A percentile compares a stretch with the other conserved stretches of the same genome.
Conservation (phyloP, 495 filamentous ascomycete genomes). For the Hyaloscypha hepaticicola region DNA sequence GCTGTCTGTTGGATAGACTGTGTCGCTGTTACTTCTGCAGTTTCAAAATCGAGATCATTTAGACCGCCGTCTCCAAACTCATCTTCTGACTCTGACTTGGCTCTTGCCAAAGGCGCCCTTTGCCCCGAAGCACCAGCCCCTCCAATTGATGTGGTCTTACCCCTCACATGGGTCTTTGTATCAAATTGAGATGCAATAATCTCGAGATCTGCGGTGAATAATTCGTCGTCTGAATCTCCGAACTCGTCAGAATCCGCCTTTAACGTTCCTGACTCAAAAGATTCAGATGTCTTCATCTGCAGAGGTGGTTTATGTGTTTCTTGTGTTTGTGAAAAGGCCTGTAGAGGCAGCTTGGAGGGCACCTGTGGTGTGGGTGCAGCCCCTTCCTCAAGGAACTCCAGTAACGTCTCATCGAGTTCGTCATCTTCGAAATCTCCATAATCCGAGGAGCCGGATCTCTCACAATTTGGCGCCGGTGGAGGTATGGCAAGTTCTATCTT, state of each 20-base stretch:
- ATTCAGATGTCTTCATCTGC: neutral
- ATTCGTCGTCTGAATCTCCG: slow-evolving; percentile 63
- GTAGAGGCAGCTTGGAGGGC: neutral
- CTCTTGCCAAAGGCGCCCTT: neutral
- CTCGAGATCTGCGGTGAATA: slow-evolving; percentile 55
- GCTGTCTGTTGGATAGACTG: slow-evolving; percentile 37
- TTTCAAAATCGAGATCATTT: slow-evolving; percentile 69
- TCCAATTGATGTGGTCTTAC: neutral
- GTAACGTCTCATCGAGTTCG: slow-evolving; percentile 50
- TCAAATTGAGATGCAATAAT: slow-evolving; percentile 55
- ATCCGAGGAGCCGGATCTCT: slow-evolving; percentile 45
- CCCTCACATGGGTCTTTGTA: slow-evolving; percentile 32
- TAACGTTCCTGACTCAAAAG: slow-evolving; percentile 8
- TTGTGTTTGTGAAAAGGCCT: neutral
- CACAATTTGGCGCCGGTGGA: slow-evolving; percentile 9
- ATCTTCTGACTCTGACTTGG: slow-evolving; percentile 29
- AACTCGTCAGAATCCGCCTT: slow-evolving; percentile 49
- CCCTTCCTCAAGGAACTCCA: slow-evolving; percentile 13
- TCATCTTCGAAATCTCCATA: slow-evolving; percentile 57
- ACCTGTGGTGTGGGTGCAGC: neutral
- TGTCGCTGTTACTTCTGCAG: slow-evolving; percentile 57
- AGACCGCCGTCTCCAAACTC: slow-evolving; percentile 62
- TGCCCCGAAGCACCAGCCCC: neutral
- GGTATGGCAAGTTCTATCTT: neutral
- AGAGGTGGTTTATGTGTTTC: neutral